phyloP scores from a whole-genome alignment of 139 green algal species.

The Pseudopediastrum boryanum region DNA sequence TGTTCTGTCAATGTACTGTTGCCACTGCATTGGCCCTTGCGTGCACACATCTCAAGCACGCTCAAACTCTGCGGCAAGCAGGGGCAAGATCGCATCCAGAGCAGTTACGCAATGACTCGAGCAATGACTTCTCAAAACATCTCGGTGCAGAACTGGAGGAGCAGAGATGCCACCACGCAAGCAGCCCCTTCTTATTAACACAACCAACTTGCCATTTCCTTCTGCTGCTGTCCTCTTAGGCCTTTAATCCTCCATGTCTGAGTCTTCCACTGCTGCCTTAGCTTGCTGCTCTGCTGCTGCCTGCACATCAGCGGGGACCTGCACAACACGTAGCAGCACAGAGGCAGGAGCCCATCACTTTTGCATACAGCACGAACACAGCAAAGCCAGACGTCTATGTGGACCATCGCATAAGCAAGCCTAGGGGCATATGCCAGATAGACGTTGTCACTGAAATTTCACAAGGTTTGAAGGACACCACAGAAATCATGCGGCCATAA shows the following conservation, averaged over 20 bases:
- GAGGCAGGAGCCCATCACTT: not conserved
- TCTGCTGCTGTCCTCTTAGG: not conserved
- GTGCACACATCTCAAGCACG: too few relatives aligned
- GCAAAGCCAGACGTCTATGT: too few relatives aligned
- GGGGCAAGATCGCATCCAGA: not conserved
- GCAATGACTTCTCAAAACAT: not conserved
- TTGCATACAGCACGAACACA: not conserved
- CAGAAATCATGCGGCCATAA: not conserved
- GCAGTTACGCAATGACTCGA: not conserved
- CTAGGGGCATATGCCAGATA: not conserved
- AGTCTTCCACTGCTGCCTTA: conserved; percentile 85
- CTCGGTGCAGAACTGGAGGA: not conserved
- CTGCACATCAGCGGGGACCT: conserved; percentile 80
- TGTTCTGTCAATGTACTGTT: not conserved
- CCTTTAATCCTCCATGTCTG: conserved; percentile 81
- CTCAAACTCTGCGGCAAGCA: not conserved
- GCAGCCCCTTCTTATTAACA: not conserved
- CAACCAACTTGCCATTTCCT: not conserved
- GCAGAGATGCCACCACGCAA: not conserved
- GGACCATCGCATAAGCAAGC: not conserved
- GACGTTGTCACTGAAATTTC: not conserved
- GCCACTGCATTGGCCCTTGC: not conserved
- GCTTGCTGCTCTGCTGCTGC: conserved; percentile 73
- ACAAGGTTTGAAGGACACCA: not conserved
- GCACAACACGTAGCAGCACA: conserved; percentile 63